Evolutionary conservation across 1,139 yeast species (phyloP), one percentile per base, ranked within the genome.

Genomic region (Sugiyamaella castrensis): DNA sequence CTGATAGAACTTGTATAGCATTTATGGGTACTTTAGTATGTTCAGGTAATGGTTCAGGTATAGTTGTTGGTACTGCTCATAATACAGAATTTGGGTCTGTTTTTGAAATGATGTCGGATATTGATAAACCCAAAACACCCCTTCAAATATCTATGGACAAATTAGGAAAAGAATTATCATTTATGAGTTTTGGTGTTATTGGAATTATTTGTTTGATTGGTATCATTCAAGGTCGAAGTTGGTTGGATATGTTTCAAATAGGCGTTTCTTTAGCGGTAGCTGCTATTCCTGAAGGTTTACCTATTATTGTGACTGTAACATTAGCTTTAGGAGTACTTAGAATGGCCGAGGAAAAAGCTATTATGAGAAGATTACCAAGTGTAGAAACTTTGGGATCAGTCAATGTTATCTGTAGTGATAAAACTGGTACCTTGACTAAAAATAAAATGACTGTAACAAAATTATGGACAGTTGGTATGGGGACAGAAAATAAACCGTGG

Each of bases 201-300:
- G 96, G 95, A 40, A 66, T 86, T 26, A 92, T 92, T 63, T 89
- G 96, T 61, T 63, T 91, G 29, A 75, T 91, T 59, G 98, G 98
- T 51, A 76, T 92, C 19, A 50, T 87, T 44, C 96, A 91, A 71
- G 98, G 98, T 45, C 84, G 95, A 55, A 77, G 87, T 8, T 88
- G 96, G 96, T 75, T 92, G 53, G 98, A 91, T 56, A 92, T 92
- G 96, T 91, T 92, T 70, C 96, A 92, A 65, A 89, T 92, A 53
- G 87, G 96, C 1, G 98, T 92, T 9, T 88, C 96, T 2, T 75
- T 92, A 55, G 98, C 98, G 0, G 98, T 92, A 11, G 98, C 98
- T 43, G 98, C 98, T 2, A 91, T 92, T 58, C 98, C 98, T 3
- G 98, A 92, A 69, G 98, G 98, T 50, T 76, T 92, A 57, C 98